These are phyloP conservation scores for Cladorrhinum sp. DNA, from an alignment of 2,329 filamentous ascomycete genomes.

Conservation along the genomic window DNA sequence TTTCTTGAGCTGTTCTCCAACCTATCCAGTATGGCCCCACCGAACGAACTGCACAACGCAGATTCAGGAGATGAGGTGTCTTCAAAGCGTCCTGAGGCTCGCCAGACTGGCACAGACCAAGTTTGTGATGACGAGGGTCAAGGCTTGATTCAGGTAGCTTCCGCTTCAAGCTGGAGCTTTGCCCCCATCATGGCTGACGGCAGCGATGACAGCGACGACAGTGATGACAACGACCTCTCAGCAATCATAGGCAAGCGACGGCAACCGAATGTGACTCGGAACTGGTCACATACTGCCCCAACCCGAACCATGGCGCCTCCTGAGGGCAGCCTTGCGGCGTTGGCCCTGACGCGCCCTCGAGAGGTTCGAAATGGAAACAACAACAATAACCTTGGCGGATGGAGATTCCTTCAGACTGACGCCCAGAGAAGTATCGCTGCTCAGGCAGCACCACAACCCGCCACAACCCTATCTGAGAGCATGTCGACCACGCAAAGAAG, in stretches of 20 bases:
- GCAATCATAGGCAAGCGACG: slow-evolving; percentile 2
- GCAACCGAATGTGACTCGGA: no score
- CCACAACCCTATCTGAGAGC: background rate
- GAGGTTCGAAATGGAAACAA: background rate
- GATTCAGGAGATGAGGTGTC: background rate
- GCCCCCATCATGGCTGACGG: background rate
- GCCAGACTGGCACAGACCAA: background rate
- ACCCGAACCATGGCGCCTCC: background rate
- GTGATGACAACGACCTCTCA: slow-evolving; percentile 1
- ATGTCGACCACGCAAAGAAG: background rate
- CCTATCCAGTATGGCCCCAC: background rate
- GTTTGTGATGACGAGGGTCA: background rate
- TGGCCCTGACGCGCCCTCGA: background rate
- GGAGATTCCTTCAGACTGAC: background rate
- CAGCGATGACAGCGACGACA: background rate
- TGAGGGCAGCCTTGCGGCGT: background rate
- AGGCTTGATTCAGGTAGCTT: background rate
- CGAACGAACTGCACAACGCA: background rate
- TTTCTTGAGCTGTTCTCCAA: background rate
- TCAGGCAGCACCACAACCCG: background rate
- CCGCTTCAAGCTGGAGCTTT: slow-evolving; percentile 12
- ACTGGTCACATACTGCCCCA: no score
- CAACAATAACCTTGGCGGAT: background rate
- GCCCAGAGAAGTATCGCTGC: background rate
- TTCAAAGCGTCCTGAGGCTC: background rate